These are phyloP conservation scores for Penicillium roqueforti DNA, from an alignment of 495 filamentous ascomycete genomes.

Conservation along the genomic window DNA sequence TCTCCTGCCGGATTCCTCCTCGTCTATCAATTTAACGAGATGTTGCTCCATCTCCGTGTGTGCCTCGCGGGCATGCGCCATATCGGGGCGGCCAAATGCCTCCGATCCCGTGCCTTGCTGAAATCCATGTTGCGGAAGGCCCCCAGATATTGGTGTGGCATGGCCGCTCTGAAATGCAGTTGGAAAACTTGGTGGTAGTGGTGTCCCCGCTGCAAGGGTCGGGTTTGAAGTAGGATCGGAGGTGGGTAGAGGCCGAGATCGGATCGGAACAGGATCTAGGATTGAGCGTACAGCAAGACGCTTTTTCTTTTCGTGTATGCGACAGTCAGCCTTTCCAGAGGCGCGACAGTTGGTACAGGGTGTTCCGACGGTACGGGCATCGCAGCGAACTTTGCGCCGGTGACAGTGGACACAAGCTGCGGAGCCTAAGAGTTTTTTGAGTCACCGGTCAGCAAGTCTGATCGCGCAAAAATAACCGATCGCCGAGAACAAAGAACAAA, in stretches of 20 bases:
- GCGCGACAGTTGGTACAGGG: conserved; percentile 47
- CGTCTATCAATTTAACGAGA: conserved; percentile 45
- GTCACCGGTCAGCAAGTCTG: conserved; percentile 14
- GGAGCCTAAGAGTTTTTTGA: conserved; percentile 30
- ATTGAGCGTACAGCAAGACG: conserved; percentile 44
- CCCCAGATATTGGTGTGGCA: conserved; percentile 17
- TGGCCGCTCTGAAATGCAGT: conserved; percentile 28
- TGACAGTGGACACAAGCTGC: conserved; percentile 48
- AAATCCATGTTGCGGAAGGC: conserved; percentile 21
- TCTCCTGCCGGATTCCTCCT: conserved; percentile 38
- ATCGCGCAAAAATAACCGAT: background rate
- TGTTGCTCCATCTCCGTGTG: conserved; percentile 41
- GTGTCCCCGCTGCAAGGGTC: conserved; percentile 17
- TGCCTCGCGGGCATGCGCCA: conserved; percentile 32
- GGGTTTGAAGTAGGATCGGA: conserved; percentile 26
- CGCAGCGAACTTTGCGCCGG: conserved; percentile 48
- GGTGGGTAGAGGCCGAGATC: conserved; percentile 37
- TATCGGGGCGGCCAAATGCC: conserved; percentile 28
- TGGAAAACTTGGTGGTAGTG: conserved; percentile 29
- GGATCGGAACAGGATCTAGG: conserved; percentile 48
- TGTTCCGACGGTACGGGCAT: conserved; percentile 42
- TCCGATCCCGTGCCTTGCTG: conserved; percentile 22
- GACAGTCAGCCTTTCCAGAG: conserved; percentile 44
- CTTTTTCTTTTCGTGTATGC: conserved; percentile 49
- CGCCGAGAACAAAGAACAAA: background rate